Percentiles rank a stretch among this genome's conserved stretches.
These are phyloP conservation scores for Thelonectria blattea DNA, from an alignment of 2,329 filamentous ascomycete genomes.

Conservation along the genomic window DNA sequence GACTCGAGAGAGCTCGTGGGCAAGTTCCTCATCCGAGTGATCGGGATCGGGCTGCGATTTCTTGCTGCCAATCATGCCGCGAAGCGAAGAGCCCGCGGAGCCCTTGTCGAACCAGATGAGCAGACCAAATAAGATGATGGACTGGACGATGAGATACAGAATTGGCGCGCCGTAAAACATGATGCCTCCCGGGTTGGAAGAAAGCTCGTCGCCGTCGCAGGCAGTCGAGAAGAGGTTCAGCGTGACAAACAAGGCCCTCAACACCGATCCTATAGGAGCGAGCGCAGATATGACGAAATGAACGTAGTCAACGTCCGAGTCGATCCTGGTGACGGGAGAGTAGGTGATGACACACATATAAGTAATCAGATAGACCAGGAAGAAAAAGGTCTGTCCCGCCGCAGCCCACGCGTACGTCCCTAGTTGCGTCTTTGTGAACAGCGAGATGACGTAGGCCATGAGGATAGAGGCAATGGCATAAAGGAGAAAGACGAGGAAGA, in stretches of 20 bases:
- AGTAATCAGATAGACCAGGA: conserved; percentile 73
- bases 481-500: conserved; percentile 81
- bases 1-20: conserved; percentile 68
- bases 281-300: conserved; percentile 78
- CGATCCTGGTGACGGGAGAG: conserved; percentile 71
- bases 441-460: conserved; percentile 79
- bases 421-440: conserved; percentile 79
- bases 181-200: conserved; percentile 72
- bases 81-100: conserved; percentile 62
- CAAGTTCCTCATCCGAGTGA: conserved; percentile 64
- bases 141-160: conserved; percentile 79
- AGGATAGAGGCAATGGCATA: conserved; percentile 82
- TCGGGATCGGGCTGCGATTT: conserved; percentile 40
- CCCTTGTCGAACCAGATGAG: conserved; percentile 85
- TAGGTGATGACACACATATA: conserved; percentile 79
- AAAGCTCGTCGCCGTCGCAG: conserved; percentile 69
- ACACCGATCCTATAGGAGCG: conserved; percentile 77
- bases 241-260: conserved; percentile 75
- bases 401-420: conserved; percentile 85
- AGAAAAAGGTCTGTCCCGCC: conserved; percentile 74
- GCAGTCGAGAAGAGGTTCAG: conserved; percentile 85
- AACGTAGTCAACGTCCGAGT: conserved; percentile 68
- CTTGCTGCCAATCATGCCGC: conserved; percentile 46
- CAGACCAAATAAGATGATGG: conserved; percentile 70
- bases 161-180: conserved; percentile 83